phyloP scores from a whole-genome alignment of 495 filamentous ascomycete species.

The Zalerion maritima region DNA sequence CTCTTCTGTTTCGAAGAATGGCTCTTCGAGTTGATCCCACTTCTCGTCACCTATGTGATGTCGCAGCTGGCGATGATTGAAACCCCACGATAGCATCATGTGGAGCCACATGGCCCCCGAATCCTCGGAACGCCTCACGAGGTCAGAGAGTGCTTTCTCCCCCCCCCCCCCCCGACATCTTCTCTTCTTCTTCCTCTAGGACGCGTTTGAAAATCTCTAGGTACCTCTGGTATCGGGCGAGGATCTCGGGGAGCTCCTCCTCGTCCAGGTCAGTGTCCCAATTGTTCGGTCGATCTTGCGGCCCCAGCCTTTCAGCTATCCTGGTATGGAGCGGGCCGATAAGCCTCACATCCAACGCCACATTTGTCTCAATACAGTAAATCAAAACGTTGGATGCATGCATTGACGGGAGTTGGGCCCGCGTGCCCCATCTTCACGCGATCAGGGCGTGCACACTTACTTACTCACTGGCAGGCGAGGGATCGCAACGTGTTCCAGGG shows the following conservation, averaged over 20 bases:
- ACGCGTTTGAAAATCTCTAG: slow-evolving; percentile 16
- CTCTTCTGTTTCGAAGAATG: slow-evolving; percentile 3
- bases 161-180: slow-evolving; percentile 13
- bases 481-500: no score
- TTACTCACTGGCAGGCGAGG: no score
- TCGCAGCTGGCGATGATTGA: slow-evolving; percentile 18
- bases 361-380: no score
- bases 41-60: slow-evolving; percentile 13
- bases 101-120: slow-evolving; percentile 23
- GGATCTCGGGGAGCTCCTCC: slow-evolving; percentile 12
- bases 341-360: no score
- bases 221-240: slow-evolving; percentile 15
- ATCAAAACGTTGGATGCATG: no score
- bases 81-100: slow-evolving; percentile 19
- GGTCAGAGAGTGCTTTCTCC: slow-evolving; percentile 17
- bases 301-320: no score
- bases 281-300: no score
- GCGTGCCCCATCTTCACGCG: no score
- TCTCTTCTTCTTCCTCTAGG: slow-evolving; percentile 21
- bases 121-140: slow-evolving; percentile 10
- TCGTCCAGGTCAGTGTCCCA: no score
- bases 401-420: no score
- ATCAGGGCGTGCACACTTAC: no score
- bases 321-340: no score
- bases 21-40: slow-evolving; percentile 10